phyloP scores from a whole-genome alignment of 2,329 filamentous ascomycete genomes.

The Dendryphion nanum region DNA sequence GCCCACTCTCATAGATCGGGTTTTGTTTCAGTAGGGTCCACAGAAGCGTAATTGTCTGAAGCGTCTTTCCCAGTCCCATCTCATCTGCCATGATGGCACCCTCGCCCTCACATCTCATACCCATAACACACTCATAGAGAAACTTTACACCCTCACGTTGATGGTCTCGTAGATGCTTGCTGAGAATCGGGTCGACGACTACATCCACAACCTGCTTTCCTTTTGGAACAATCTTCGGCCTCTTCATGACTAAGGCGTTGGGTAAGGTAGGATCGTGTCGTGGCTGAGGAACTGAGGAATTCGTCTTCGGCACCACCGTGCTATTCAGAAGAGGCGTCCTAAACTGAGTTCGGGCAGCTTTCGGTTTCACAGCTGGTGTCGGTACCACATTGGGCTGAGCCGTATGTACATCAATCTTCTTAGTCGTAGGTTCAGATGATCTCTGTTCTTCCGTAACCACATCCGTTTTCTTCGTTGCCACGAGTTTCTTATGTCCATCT shows the following conservation, averaged over 20 bases:
- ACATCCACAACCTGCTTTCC: constrained; percentile 70
- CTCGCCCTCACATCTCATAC: constrained; percentile 64
- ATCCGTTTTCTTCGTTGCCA: not conserved
- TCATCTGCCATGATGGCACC: constrained; percentile 72
- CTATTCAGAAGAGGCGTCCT: constrained; percentile 61
- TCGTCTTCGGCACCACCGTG: constrained; percentile 49
- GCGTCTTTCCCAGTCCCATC: constrained; percentile 73
- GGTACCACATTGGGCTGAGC: not conserved
- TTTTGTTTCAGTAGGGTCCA: constrained; percentile 75
- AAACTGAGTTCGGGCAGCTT: constrained; percentile 50
- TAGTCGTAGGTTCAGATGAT: not conserved
- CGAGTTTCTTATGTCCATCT: not conserved
- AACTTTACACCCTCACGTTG: constrained; percentile 70
- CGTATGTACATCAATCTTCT: not conserved
- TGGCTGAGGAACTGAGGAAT: constrained; percentile 53
- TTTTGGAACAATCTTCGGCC: constrained; percentile 54
- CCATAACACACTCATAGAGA: constrained; percentile 75
- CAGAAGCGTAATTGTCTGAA: constrained; percentile 69
- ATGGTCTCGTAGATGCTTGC: constrained; percentile 63
- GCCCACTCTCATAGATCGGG: constrained; percentile 57
- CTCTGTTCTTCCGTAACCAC: not conserved
- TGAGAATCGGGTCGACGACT: constrained; percentile 66
- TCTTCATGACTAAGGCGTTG: constrained; percentile 66
- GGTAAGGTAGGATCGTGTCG: constrained; percentile 62
- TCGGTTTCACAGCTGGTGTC: constrained; percentile 33